Evolutionary conservation across 805 yeast species (phyloP).

Genomic region (Nakazawaea siamensis): DNA sequence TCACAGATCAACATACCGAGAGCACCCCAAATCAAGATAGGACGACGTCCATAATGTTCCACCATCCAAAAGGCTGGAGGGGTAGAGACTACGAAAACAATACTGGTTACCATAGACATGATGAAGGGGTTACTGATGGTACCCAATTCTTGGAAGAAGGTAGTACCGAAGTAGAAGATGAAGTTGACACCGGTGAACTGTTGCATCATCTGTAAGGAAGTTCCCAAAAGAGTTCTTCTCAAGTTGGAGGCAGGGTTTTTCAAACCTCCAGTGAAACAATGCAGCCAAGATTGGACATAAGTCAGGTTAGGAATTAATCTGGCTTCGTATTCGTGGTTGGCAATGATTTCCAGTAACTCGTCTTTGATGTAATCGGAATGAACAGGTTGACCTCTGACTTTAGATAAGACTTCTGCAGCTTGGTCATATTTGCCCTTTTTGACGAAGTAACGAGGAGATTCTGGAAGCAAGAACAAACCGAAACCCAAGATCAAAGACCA

Average conservation of each 20-base stretch:
- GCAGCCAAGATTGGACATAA: constrained; percentile 30
- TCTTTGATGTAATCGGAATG: constrained; percentile 38
- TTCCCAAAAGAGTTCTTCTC: constrained; percentile 36
- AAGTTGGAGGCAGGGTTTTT: constrained; percentile 27
- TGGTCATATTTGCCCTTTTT: constrained; percentile 46
- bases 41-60: constrained; percentile 55
- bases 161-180: constrained; percentile 67
- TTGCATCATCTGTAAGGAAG: constrained; percentile 44
- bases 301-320: constrained; percentile 25
- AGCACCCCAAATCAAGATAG: constrained; percentile 39
- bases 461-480: constrained; percentile 66
- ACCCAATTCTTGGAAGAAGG: constrained; percentile 51
- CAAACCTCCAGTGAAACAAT: constrained; percentile 35
- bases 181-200: constrained; percentile 76
- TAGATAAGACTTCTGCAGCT: constrained; percentile 48
- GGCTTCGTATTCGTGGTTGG: constrained; percentile 39
- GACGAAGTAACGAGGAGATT: constrained; percentile 66
- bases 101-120: constrained; percentile 43
- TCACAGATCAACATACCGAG: constrained; percentile 43
- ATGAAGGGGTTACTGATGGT: constrained; percentile 37
- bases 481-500: constrained; percentile 55
- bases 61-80: constrained; percentile 46
- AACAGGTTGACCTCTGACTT: constrained; percentile 41
- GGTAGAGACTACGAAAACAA: constrained; percentile 44
- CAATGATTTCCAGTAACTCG: constrained; percentile 42